Evolutionary conservation across 2,329 filamentous ascomycete species (phyloP).

Genomic region (Penicillium sclerotigenum): DNA sequence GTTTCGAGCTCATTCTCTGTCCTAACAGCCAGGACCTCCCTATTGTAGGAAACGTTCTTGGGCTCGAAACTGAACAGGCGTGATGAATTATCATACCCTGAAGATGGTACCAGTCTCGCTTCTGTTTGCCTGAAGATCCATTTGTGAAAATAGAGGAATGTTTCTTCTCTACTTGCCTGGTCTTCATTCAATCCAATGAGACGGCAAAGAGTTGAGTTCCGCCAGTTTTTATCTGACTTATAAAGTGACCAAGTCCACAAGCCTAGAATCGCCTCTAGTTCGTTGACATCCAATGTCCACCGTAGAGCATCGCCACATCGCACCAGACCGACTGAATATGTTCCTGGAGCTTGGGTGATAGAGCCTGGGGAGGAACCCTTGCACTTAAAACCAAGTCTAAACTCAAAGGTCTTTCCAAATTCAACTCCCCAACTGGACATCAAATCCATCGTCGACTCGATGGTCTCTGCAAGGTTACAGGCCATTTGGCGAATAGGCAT

Average conservation of each 20-base stretch:
- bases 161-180: slow-evolving; percentile 22
- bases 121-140: slow-evolving; percentile 32
- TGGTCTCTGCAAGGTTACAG: slow-evolving; percentile 19
- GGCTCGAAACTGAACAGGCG: slow-evolving; percentile 23
- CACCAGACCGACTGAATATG: slow-evolving; percentile 16
- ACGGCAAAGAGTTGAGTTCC: slow-evolving; percentile 14
- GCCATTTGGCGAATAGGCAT: slow-evolving; percentile 29
- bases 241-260: slow-evolving; percentile 34
- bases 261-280: slow-evolving; percentile 35
- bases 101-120: slow-evolving; percentile 18
- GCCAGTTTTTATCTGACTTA: slow-evolving; percentile 19
- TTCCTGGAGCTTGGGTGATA: slow-evolving; percentile 2
- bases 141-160: slow-evolving; percentile 30
- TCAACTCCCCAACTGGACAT: slow-evolving; percentile 24
- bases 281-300: slow-evolving; percentile 26
- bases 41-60: background rate
- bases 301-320: slow-evolving; percentile 21
- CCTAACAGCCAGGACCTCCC: slow-evolving; percentile 23
- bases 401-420: slow-evolving; percentile 5
- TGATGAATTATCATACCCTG: slow-evolving; percentile 15
- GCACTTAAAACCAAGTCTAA: slow-evolving; percentile 23
- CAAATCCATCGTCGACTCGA: slow-evolving; percentile 31
- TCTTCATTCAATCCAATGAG: slow-evolving; percentile 21
- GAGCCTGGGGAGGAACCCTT: background rate
- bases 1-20: slow-evolving; percentile 23